These are phyloP conservation scores for Chernovozyma aurita DNA, from an alignment of 1,139 yeast species.

Conservation along the genomic window DNA sequence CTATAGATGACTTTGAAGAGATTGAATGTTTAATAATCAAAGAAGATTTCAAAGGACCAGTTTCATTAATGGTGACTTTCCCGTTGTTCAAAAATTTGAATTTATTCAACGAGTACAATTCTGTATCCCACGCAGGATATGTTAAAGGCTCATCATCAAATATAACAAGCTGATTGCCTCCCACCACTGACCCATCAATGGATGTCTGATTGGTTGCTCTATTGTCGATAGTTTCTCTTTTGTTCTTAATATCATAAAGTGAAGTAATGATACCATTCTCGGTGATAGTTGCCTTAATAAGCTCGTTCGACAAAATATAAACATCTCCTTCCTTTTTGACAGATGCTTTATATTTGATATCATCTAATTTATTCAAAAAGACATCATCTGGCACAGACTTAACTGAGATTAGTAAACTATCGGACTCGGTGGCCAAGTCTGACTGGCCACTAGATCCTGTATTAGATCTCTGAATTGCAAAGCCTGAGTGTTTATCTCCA, in stretches of 20 bases:
- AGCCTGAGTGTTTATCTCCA: neutral
- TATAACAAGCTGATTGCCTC: slow-evolving; percentile 75
- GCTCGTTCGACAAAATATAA: slow-evolving; percentile 55
- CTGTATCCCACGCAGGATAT: slow-evolving; percentile 98
- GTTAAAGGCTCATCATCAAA: slow-evolving; percentile 87
- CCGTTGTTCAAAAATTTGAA: slow-evolving; percentile 44
- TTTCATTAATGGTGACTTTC: slow-evolving; percentile 46
- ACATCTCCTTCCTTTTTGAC: slow-evolving; percentile 36
- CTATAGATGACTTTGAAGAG: slow-evolving; percentile 53
- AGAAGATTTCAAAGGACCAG: slow-evolving; percentile 58
- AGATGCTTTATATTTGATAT: slow-evolving; percentile 44
- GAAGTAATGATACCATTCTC: slow-evolving; percentile 63
- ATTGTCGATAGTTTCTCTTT: slow-evolving; percentile 65
- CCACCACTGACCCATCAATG: slow-evolving; percentile 28
- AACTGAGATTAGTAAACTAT: slow-evolving; percentile 9
- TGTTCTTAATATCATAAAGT: slow-evolving; percentile 55
- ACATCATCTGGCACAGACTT: slow-evolving; percentile 11
- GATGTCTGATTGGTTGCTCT: slow-evolving; percentile 43
- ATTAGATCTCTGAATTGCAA: slow-evolving; percentile 6
- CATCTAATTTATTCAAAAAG: slow-evolving; percentile 14
- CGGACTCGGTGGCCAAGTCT: neutral
- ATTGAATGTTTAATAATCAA: slow-evolving; percentile 57
- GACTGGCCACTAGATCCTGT: neutral
- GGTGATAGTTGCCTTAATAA: slow-evolving; percentile 53
- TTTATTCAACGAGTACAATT: slow-evolving; percentile 74